A percentile compares a stretch with the other conserved stretches of the same genome.
Evolutionary conservation across 805 yeast species (phyloP).

Genomic region (Pichia thaimueangensis): DNA sequence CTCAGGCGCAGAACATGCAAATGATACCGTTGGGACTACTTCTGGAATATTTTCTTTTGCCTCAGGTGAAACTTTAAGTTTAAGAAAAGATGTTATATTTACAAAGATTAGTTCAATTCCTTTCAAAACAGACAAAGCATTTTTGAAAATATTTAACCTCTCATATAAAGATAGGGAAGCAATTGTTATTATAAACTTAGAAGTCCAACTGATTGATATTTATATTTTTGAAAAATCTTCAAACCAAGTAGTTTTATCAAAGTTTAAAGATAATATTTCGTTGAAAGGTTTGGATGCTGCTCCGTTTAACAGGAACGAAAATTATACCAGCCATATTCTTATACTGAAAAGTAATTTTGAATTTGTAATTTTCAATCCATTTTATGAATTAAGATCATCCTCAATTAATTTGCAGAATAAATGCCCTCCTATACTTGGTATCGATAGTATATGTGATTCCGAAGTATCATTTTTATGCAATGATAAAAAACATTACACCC

Average conservation of each 20-base stretch:
- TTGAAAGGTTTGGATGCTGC: slow-evolving; percentile 33
- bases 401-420: slow-evolving; percentile 21
- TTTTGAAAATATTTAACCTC: slow-evolving; percentile 34
- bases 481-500: slow-evolving; percentile 22
- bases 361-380: slow-evolving; percentile 48
- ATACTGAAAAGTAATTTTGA: slow-evolving; percentile 33
- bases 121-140: slow-evolving; percentile 25
- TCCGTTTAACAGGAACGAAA: slow-evolving; percentile 28
- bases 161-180: slow-evolving; percentile 53
- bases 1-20: slow-evolving; percentile 30
- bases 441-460: slow-evolving; percentile 22
- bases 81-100: slow-evolving; percentile 65
- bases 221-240: slow-evolving; percentile 39
- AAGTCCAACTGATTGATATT: slow-evolving; percentile 38
- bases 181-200: slow-evolving; percentile 45
- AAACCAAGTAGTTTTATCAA: slow-evolving; percentile 24
- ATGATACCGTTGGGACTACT: slow-evolving; percentile 24
- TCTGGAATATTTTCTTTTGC: slow-evolving; percentile 13
- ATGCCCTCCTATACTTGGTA: slow-evolving; percentile 18
- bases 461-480: slow-evolving; percentile 21
- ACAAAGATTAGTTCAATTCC: slow-evolving; percentile 48
- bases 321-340: slow-evolving; percentile 40
- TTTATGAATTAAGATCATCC: slow-evolving; percentile 42
- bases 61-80: slow-evolving; percentile 27
- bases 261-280: slow-evolving; percentile 18